Percentiles rank a stretch among this genome's conserved stretches.
Conservation (phyloP, 2,329 filamentous ascomycete genomes). For the Beauveria varroae region DNA sequence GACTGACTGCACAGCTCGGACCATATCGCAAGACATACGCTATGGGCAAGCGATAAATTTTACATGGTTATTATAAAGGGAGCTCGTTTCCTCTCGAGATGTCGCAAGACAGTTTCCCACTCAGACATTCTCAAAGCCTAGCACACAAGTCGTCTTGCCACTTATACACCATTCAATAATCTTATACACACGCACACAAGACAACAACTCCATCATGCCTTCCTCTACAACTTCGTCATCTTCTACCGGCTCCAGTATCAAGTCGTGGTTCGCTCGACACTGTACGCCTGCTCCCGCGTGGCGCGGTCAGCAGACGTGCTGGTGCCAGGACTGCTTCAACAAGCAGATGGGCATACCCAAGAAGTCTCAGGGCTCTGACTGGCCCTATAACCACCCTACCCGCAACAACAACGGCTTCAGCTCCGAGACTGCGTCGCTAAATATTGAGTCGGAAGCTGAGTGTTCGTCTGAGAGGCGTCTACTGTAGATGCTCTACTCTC, state of each 20-base stretch:
- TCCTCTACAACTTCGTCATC: slow-evolving; percentile 14
- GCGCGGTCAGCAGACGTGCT: slow-evolving; percentile 26
- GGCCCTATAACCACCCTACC: slow-evolving; percentile 7
- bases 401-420: slow-evolving; percentile 7
- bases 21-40: background rate
- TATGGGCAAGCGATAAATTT: background rate
- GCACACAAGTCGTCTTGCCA: background rate
- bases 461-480: slow-evolving; percentile 2
- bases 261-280: slow-evolving; percentile 33
- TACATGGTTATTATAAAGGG: slow-evolving; percentile 1
- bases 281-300: slow-evolving; percentile 31
- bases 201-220: background rate
- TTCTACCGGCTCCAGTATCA: slow-evolving; percentile 15
- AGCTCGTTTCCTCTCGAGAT: background rate
- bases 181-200: background rate
- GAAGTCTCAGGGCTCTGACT: background rate
- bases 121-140: background rate
- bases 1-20: background rate
- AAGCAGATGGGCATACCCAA: slow-evolving; percentile 1
- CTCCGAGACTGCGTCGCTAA: slow-evolving; percentile 3
- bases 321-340: slow-evolving; percentile 27
- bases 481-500: background rate
- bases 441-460: background rate
- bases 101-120: background rate
- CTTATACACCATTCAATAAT: background rate